A percentile compares a stretch with the other conserved stretches of the same genome.
phyloP scores from a whole-genome alignment of 176 grass and related monocot genomes.

The Saccharum spontaneum region DNA sequence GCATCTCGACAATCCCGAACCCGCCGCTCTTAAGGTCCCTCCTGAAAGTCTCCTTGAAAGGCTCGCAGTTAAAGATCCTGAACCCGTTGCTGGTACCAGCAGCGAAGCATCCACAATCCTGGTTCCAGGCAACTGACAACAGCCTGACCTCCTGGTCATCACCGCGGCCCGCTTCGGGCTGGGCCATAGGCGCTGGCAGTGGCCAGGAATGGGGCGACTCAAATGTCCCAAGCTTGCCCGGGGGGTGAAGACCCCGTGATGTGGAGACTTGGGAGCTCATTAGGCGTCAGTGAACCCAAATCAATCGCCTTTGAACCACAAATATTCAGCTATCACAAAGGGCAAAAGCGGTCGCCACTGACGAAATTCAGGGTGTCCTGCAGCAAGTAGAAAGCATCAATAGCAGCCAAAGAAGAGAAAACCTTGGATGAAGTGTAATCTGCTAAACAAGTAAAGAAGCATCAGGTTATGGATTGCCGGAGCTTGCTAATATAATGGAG shows the following conservation, averaged over 20 bases:
- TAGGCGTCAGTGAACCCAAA: background rate
- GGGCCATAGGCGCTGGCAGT: conserved; percentile 29
- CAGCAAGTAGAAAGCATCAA: conserved; percentile 14
- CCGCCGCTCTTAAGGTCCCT: conserved; percentile 82
- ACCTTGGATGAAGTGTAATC: background rate
- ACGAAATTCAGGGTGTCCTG: background rate
- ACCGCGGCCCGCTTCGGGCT: conserved; percentile 32
- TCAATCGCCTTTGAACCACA: background rate
- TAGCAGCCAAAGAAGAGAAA: background rate
- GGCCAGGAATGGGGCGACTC: conserved; percentile 46
- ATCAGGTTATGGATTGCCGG: background rate
- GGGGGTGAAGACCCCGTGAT: conserved; percentile 35
- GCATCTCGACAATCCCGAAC: conserved; percentile 87
- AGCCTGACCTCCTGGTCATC: conserved; percentile 59
- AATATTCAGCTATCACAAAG: background rate
- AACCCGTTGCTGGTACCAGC: conserved; percentile 87
- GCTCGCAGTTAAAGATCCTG: conserved; percentile 75
- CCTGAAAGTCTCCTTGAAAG: conserved; percentile 92
- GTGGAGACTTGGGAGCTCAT: conserved; percentile 80
- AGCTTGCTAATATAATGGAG: background rate
- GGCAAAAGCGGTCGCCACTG: background rate
- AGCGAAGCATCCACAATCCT: conserved; percentile 78
- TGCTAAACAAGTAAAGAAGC: background rate
- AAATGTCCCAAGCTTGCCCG: conserved; percentile 41
- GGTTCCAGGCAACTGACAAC: conserved; percentile 83